Conservation (phyloP, 768 basidiomycete species). For the Rhizopogon roseolus region DNA sequence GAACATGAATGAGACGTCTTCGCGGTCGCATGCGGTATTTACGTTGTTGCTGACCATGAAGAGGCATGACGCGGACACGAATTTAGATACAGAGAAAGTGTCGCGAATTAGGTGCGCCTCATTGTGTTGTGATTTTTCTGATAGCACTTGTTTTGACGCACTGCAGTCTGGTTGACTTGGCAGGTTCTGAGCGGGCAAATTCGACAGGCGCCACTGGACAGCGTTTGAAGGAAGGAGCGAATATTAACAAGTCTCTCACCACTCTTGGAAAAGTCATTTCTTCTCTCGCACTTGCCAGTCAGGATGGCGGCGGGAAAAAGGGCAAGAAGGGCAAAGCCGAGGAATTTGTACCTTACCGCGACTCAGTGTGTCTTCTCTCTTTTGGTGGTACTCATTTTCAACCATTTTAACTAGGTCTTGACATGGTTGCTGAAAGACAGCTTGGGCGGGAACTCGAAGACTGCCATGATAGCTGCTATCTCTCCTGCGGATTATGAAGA, state of each 20-base stretch:
- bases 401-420: conserved; percentile 55
- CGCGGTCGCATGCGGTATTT: conserved; percentile 97
- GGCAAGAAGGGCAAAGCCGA: conserved; percentile 87
- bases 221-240: conserved; percentile 94
- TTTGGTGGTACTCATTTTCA: neutral
- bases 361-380: conserved; percentile 63
- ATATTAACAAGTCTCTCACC: conserved; percentile 98
- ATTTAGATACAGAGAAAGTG: conserved; percentile 96
- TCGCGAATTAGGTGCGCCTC: conserved; percentile 81
- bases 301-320: conserved; percentile 62
- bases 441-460: conserved; percentile 95
- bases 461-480: conserved; percentile 99
- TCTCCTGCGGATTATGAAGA: conserved; percentile 99
- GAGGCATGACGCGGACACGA: conserved; percentile 75
- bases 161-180: conserved; percentile 87
- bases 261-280: conserved; percentile 98
- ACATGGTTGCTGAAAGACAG: conserved; percentile 99
- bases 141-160: conserved; percentile 6
- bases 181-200: conserved; percentile 95
- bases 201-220: conserved; percentile 97
- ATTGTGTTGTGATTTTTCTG: neutral
- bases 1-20: conserved; percentile 99
- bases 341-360: conserved; percentile 95
- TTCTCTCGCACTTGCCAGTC: conserved; percentile 63
- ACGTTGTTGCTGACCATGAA: conserved; percentile 94